phyloP scores from a whole-genome alignment of 208 protist species.

The Histomonas meleagridis region DNA sequence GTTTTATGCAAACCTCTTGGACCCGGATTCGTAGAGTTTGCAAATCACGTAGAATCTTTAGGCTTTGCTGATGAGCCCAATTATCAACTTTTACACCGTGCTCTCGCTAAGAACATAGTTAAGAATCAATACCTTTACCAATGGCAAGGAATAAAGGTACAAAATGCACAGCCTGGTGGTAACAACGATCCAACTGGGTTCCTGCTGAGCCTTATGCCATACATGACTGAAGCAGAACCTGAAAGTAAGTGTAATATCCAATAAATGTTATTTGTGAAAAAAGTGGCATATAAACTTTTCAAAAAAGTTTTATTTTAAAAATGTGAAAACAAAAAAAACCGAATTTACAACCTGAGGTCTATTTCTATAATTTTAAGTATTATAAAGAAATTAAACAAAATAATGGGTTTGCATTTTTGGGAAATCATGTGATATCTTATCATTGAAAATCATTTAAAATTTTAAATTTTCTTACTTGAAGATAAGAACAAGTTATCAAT shows the following conservation, averaged over 20 bases:
- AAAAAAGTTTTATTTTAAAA: too few relatives aligned
- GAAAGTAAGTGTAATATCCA: neutral
- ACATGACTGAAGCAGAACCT: neutral
- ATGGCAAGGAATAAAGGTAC: neutral
- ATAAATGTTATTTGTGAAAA: neutral
- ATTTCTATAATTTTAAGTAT: too few relatives aligned
- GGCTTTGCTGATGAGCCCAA: neutral
- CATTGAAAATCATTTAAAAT: too few relatives aligned
- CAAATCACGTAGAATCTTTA: neutral
- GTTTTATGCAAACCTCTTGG: neutral
- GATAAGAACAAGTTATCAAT: too few relatives aligned
- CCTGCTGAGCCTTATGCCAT: neutral
- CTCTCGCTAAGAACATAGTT: neutral
- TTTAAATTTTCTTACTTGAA: too few relatives aligned
- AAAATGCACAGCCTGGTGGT: too few relatives aligned
- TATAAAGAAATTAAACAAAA: too few relatives aligned
- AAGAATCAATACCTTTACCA: neutral
- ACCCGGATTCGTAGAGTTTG: neutral
- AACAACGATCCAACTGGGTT: slow-evolving; percentile 33
- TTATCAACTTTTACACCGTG: neutral
- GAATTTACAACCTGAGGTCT: too few relatives aligned
- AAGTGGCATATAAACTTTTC: too few relatives aligned
- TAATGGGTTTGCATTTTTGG: too few relatives aligned
- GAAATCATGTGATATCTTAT: too few relatives aligned
- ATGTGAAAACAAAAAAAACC: too few relatives aligned